These are phyloP conservation scores for Yarrowia sp. DNA, from an alignment of 805 yeast species.

Conservation along the genomic window DNA sequence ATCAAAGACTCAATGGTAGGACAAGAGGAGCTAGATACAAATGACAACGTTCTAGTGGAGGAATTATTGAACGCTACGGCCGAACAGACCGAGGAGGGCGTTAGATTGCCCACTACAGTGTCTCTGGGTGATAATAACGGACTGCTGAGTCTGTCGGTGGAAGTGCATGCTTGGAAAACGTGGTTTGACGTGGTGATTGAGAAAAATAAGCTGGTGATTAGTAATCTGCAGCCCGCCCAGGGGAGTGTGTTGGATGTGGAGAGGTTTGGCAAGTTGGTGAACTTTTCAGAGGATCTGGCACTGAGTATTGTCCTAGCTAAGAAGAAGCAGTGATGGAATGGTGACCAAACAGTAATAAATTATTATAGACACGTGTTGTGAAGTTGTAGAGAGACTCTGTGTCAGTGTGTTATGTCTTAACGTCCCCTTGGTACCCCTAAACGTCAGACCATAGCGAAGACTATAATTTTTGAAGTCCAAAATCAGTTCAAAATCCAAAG, in stretches of 20 bases:
- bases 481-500: too few species aligned
- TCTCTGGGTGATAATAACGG: constrained; percentile 24
- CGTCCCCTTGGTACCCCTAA: too few species aligned
- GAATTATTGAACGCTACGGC: constrained; percentile 12
- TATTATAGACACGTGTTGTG: not conserved
- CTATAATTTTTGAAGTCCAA: too few species aligned
- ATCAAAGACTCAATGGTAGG: constrained; percentile 8
- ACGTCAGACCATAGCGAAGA: too few species aligned
- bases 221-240: not conserved
- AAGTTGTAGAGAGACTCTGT: too few species aligned
- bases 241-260: not conserved
- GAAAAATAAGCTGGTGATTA: not conserved
- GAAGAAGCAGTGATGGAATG: not conserved
- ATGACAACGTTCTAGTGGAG: constrained; percentile 23
- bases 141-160: constrained; percentile 6
- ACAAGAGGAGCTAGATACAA: not conserved
- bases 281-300: constrained; percentile 10
- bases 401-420: too few species aligned
- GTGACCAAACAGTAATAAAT: too few species aligned
- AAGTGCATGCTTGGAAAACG: constrained; percentile 12
- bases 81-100: not conserved
- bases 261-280: not conserved
- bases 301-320: not conserved
- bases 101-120: not conserved
- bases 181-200: constrained; percentile 13